Conservation (phyloP, 805 yeast genomes). For the Candida insectorum region DNA sequence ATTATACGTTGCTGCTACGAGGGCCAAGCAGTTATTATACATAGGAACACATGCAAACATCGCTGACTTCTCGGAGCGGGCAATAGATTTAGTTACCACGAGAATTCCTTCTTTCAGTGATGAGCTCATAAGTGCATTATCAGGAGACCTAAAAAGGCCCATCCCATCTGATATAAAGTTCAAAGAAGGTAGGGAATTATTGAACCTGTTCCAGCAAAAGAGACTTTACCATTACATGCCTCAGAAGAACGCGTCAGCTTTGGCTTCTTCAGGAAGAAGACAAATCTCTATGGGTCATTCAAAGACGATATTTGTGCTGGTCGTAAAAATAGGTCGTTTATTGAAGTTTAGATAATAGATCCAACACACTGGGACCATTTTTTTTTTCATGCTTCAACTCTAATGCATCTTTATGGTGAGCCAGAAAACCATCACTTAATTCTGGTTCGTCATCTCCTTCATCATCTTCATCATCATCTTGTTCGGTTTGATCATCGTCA, state of each 20-base stretch:
- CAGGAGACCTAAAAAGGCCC: constrained; percentile 10
- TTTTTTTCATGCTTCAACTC: constrained; percentile 26
- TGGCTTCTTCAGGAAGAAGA: too few species aligned
- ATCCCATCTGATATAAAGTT: constrained; percentile 9
- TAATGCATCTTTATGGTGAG: constrained; percentile 29
- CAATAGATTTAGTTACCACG: constrained; percentile 11
- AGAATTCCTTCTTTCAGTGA: constrained; percentile 10
- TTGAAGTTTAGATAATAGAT: constrained; percentile 27
- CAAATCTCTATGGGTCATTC: too few species aligned
- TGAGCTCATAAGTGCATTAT: constrained; percentile 6
- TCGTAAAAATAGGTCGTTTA: constrained; percentile 1
- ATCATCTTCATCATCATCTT: constrained; percentile 13
- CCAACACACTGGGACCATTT: constrained; percentile 24
- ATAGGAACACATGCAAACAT: constrained; percentile 16
- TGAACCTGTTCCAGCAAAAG: too few species aligned
- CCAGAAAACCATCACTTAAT: constrained; percentile 16
- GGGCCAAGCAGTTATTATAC: constrained; percentile 52
- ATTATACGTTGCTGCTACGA: constrained; percentile 63
- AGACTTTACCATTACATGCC: too few species aligned
- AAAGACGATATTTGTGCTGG: too few species aligned
- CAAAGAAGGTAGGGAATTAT: constrained; percentile 5
- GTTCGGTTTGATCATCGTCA: constrained; percentile 16
- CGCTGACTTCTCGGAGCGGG: constrained; percentile 5
- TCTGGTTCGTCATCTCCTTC: constrained; percentile 14
- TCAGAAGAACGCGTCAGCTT: too few species aligned